Conservation (phyloP, 139 green algal genomes). For the Pleodorina starrii region DNA sequence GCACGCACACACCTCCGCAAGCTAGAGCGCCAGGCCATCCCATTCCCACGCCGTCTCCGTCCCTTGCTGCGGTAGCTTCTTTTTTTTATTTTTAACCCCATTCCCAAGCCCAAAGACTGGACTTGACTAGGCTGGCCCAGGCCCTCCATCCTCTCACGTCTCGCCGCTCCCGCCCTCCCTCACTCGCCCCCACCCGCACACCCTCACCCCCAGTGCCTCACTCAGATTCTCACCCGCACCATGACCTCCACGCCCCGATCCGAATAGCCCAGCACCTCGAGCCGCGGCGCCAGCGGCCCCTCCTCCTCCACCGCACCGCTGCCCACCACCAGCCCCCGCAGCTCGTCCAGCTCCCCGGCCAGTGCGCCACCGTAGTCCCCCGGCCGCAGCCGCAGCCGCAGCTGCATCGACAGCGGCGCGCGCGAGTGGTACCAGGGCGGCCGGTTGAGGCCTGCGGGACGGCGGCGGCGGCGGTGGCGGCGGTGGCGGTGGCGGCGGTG, state of each 20-base stretch:
- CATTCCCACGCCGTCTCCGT: too few species aligned
- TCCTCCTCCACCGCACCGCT: conserved; percentile 31
- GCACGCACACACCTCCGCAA: too few species aligned
- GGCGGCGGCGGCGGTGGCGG: background rate
- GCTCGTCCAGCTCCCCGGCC: background rate
- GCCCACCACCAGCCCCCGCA: background rate
- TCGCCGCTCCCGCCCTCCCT: too few species aligned
- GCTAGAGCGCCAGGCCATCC: too few species aligned
- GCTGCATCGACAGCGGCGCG: conserved; percentile 19
- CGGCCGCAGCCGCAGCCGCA: conserved; percentile 12
- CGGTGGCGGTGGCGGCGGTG: too few species aligned
- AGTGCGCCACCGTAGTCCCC: background rate
- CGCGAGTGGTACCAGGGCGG: conserved; percentile 24
- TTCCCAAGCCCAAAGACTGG: too few species aligned
- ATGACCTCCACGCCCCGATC: conserved; percentile 21
- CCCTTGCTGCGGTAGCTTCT: too few species aligned
- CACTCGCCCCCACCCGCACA: too few species aligned
- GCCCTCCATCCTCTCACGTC: too few species aligned
- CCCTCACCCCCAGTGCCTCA: too few species aligned
- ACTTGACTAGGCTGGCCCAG: too few species aligned
- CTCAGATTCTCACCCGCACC: conserved; percentile 28
- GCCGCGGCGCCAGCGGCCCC: conserved; percentile 13
- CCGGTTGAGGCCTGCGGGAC: conserved; percentile 19
- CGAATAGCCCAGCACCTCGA: background rate
- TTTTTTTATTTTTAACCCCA: too few species aligned